Conservation (phyloP, 1,284 basidiomycete species). For the Naganishia liquefaciens region DNA sequence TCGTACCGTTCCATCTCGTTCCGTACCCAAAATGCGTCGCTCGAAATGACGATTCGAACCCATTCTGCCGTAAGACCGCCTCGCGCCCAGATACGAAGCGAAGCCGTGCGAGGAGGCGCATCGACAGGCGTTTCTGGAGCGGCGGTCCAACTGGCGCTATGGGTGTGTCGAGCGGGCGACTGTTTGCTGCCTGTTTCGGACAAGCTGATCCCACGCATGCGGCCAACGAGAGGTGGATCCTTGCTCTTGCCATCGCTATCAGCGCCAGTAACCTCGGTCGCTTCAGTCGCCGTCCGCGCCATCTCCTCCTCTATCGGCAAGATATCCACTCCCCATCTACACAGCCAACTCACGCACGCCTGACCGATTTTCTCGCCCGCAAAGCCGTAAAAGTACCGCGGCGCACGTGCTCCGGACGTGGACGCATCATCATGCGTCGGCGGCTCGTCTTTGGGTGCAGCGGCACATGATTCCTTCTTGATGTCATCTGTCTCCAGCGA, state of each 20-base stretch:
- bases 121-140: not conserved
- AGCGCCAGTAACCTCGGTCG: not conserved
- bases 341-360: slow-evolving; percentile 82
- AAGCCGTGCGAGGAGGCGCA: not conserved
- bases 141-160: not conserved
- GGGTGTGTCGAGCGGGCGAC: not conserved
- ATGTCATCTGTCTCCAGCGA: slow-evolving; percentile 5
- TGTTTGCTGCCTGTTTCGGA: not conserved
- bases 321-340: slow-evolving; percentile 80
- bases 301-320: slow-evolving; percentile 65
- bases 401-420: not conserved
- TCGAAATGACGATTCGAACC: slow-evolving; percentile 71
- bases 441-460: not conserved
- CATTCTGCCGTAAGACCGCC: slow-evolving; percentile 71
- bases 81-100: slow-evolving; percentile 62
- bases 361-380: slow-evolving; percentile 88
- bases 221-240: not conserved
- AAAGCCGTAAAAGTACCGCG: slow-evolving; percentile 69
- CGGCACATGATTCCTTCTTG: slow-evolving; percentile 8
- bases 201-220: not conserved
- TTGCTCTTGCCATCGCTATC: not conserved
- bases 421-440: not conserved
- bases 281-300: slow-evolving; percentile 20
- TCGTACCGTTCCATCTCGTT: slow-evolving; percentile 79
- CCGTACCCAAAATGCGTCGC: slow-evolving; percentile 76